Conservation (phyloP, 2,329 filamentous ascomycete species). For the Paecilomyces niveus region DNA sequence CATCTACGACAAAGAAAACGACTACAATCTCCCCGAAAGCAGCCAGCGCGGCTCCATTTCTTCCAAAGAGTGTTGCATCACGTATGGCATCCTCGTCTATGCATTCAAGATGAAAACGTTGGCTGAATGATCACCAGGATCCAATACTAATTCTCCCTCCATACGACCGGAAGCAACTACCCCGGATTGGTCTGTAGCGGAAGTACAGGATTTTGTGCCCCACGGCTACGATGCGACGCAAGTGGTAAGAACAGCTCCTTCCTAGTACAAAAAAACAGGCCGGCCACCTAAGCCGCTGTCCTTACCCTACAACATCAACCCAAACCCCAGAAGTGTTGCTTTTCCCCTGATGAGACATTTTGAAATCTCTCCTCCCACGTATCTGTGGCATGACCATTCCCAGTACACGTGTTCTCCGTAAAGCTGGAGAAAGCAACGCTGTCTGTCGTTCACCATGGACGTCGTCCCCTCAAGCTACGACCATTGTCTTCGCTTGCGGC, state of each 20-base stretch:
- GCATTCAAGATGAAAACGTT: conserved; percentile 2
- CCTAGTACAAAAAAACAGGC: background rate
- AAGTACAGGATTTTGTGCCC: conserved; percentile 47
- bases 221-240: conserved; percentile 45
- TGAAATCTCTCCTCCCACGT: background rate
- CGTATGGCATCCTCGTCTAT: conserved; percentile 21
- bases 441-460: background rate
- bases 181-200: conserved; percentile 39
- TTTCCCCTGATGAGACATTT: background rate
- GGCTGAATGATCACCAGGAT: conserved; percentile 27
- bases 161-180: conserved; percentile 32
- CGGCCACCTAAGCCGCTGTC: conserved; percentile 1
- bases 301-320: background rate
- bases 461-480: background rate
- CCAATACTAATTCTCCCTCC: conserved; percentile 33
- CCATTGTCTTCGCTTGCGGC: conserved; percentile 1
- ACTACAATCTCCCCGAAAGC: conserved; percentile 77
- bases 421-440: background rate
- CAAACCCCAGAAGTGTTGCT: background rate
- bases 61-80: conserved; percentile 35
- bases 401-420: background rate
- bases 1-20: conserved; percentile 52
- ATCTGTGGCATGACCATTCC: background rate
- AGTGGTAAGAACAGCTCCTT: conserved; percentile 36
- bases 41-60: conserved; percentile 67